Conservation (phyloP, 768 basidiomycete genomes). For the Kwoniella europaea region DNA sequence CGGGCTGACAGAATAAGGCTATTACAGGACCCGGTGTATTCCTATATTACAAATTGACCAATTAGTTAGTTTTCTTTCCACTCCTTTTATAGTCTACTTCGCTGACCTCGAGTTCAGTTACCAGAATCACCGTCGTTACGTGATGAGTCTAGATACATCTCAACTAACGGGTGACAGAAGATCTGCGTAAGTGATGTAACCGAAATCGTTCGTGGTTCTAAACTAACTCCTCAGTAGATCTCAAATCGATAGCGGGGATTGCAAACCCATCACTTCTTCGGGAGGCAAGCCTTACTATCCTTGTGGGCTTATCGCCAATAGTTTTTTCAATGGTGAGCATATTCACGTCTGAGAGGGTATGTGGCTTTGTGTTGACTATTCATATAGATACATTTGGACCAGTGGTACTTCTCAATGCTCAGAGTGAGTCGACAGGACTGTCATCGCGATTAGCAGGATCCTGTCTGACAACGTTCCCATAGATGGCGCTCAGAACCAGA, state of each 20-base stretch:
- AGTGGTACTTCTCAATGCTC: constrained; percentile 67
- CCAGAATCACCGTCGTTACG: constrained; percentile 98
- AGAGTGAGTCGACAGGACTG: constrained; percentile 57
- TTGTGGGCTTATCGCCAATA: constrained; percentile 97
- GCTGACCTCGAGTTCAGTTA: constrained; percentile 64
- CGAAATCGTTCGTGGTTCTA: not conserved
- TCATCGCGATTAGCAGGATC: not conserved
- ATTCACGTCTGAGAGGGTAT: not conserved
- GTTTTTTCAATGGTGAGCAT: constrained; percentile 83
- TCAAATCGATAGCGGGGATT: constrained; percentile 67
- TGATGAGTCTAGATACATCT: constrained; percentile 81
- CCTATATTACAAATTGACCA: constrained; percentile 80
- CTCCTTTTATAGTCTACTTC: not conserved
- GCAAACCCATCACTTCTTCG: constrained; percentile 77
- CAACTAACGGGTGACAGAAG: constrained; percentile 75
- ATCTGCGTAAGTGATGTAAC: constrained; percentile 39
- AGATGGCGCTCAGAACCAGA: constrained; percentile 57
- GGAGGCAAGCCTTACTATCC: constrained; percentile 75
- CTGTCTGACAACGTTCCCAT: not conserved
- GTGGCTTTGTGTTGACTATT: not conserved
- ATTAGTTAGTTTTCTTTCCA: constrained; percentile 49
- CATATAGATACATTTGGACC: constrained; percentile 75
- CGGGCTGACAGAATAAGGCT: not conserved
- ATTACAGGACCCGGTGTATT: constrained; percentile 69
- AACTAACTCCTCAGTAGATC: constrained; percentile 26